These are phyloP conservation scores for Pleurotus djamor DNA, from an alignment of 768 basidiomycete genomes.

Conservation along the genomic window DNA sequence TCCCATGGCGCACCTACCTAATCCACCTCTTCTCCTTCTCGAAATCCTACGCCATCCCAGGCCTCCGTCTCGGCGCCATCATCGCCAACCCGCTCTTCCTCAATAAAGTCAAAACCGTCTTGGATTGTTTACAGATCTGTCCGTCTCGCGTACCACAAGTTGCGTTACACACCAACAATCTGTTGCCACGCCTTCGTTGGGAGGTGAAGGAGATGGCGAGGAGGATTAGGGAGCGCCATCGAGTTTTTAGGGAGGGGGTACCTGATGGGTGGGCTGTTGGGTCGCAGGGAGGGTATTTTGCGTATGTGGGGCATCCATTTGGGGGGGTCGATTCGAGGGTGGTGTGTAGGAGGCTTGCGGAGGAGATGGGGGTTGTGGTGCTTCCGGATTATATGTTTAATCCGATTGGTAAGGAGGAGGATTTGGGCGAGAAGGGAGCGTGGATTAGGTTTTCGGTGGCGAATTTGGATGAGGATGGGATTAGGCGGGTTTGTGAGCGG, in stretches of 20 bases:
- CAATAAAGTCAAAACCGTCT: conserved; percentile 43
- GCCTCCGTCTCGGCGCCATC: conserved; percentile 76
- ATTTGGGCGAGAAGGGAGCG: conserved; percentile 26
- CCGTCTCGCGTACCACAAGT: conserved; percentile 71
- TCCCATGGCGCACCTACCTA: conserved; percentile 56
- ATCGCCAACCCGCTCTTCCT: conserved; percentile 58
- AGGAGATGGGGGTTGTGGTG: conserved; percentile 59
- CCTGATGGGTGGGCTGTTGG: conserved; percentile 59
- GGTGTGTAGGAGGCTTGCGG: conserved; percentile 59
- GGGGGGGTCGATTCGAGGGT: conserved; percentile 39
- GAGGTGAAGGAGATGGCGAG: conserved; percentile 52
- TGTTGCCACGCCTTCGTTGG: conserved; percentile 49
- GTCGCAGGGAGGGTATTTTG: conserved; percentile 73
- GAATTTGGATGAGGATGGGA: conserved; percentile 68
- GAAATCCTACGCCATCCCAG: conserved; percentile 80
- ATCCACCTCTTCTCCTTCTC: conserved; percentile 80
- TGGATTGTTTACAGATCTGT: conserved; percentile 83
- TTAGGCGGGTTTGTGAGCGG: conserved; percentile 49
- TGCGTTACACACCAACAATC: conserved; percentile 45
- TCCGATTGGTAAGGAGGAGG: no score
- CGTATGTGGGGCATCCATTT: conserved; percentile 74
- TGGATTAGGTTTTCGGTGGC: conserved; percentile 84
- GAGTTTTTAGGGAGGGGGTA: conserved; percentile 49
- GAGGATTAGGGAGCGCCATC: conserved; percentile 49
- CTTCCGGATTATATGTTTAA: conserved; percentile 68